Conservation (phyloP, 495 filamentous ascomycete genomes). For the Tetracladium setigerum region DNA sequence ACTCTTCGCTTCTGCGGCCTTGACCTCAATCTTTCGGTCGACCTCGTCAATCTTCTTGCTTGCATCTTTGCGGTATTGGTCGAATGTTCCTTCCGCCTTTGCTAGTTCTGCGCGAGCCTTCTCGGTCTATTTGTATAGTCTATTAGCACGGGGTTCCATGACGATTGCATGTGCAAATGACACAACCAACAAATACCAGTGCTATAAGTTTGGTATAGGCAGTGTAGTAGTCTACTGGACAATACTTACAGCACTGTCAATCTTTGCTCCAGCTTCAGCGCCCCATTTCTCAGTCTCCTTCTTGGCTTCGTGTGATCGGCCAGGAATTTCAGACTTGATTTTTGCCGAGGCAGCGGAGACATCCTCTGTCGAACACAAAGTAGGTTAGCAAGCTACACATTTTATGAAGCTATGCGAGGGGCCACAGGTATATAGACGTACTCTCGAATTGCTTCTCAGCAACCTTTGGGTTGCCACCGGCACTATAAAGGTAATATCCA, state of each 20-base stretch:
- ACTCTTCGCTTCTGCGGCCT: conserved; percentile 70
- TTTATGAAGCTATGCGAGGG: neutral
- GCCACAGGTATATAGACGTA: conserved; percentile 31
- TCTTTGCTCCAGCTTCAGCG: conserved; percentile 41
- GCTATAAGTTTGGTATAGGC: too few species aligned
- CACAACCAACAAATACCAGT: neutral
- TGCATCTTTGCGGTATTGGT: conserved; percentile 54
- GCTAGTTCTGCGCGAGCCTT: conserved; percentile 51
- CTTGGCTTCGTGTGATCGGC: conserved; percentile 40
- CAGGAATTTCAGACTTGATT: conserved; percentile 54
- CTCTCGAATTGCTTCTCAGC: conserved; percentile 80
- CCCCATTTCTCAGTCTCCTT: conserved; percentile 42
- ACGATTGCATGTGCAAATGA: neutral
- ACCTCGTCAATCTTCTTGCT: conserved; percentile 64
- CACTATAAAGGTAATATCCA: conserved; percentile 88
- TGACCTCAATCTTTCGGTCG: conserved; percentile 70
- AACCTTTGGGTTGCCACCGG: conserved; percentile 73
- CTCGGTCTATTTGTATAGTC: conserved; percentile 42
- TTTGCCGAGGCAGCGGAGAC: conserved; percentile 53
- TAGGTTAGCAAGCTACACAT: neutral
- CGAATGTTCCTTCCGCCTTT: conserved; percentile 46
- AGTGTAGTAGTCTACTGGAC: neutral
- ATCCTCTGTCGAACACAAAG: conserved; percentile 41
- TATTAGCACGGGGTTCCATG: neutral
- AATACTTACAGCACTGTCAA: conserved; percentile 48